These are phyloP conservation scores for Breviolum minutum DNA, from an alignment of 73 alveolate genomes.

Conservation along the genomic window DNA sequence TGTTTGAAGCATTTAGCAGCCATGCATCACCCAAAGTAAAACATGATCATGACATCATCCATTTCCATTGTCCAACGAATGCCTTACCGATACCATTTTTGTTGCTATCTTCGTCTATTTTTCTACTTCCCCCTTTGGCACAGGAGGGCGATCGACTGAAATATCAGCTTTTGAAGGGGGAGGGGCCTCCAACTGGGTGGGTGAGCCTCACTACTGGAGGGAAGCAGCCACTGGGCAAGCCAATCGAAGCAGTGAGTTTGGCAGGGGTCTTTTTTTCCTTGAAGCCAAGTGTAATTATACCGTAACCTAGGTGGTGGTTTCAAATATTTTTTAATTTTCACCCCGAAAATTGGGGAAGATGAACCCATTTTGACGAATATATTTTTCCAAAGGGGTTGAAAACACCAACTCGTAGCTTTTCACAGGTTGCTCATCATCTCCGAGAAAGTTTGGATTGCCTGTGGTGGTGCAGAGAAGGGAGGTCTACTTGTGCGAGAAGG, in stretches of 20 bases:
- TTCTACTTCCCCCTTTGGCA: not conserved
- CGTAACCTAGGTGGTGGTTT: too few relatives aligned
- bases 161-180: constrained; percentile 8
- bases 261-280: not conserved
- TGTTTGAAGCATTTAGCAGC: not conserved
- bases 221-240: constrained; percentile 25
- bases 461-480: constrained; percentile 46
- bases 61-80: not conserved
- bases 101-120: not conserved
- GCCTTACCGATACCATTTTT: too few relatives aligned
- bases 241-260: not conserved
- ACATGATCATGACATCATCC: not conserved
- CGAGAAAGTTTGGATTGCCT: constrained; percentile 33
- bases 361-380: too few relatives aligned
- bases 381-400: too few relatives aligned
- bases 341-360: too few relatives aligned
- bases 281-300: not conserved
- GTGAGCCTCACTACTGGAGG: not conserved
- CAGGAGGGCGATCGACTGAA: constrained; percentile 54
- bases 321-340: not conserved
- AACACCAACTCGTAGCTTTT: too few relatives aligned
- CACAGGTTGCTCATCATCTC: constrained; percentile 10
- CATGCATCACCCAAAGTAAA: not conserved
- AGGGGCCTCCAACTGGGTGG: constrained; percentile 30
- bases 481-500: constrained; percentile 49